These are phyloP conservation scores for Paramecium octaurelia DNA, from an alignment of 73 alveolate genomes.

Conservation along the genomic window DNA sequence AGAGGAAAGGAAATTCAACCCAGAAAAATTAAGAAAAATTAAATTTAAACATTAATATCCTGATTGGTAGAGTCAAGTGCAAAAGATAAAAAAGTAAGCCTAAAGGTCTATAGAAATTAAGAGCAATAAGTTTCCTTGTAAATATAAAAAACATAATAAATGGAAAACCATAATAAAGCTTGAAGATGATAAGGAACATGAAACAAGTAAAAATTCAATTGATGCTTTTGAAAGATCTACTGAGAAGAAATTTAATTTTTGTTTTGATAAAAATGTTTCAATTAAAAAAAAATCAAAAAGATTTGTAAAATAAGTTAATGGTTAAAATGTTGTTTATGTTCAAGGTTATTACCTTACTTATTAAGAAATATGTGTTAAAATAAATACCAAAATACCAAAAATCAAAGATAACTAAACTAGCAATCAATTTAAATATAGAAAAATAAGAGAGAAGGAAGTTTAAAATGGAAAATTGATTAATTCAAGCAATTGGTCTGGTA, in stretches of 20 bases:
- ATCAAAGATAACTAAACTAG: neutral
- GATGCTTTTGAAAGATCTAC: neutral
- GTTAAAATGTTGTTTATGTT: neutral
- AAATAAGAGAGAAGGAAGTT: neutral
- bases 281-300: neutral
- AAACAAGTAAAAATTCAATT: neutral
- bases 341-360: neutral
- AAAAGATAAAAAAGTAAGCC: neutral
- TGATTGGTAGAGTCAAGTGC: neutral
- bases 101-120: neutral
- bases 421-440: neutral
- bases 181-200: neutral
- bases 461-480: neutral
- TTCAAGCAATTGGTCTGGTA: conserved; percentile 6
- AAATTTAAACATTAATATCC: neutral
- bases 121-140: neutral
- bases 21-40: neutral
- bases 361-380: neutral
- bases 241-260: neutral
- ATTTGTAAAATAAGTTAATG: neutral
- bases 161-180: neutral
- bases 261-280: neutral
- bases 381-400: neutral
- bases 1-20: neutral
- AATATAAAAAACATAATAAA: neutral